These are phyloP conservation scores for Pseudocercospora ulei DNA, from an alignment of 2,329 filamentous ascomycete species.

Conservation along the genomic window DNA sequence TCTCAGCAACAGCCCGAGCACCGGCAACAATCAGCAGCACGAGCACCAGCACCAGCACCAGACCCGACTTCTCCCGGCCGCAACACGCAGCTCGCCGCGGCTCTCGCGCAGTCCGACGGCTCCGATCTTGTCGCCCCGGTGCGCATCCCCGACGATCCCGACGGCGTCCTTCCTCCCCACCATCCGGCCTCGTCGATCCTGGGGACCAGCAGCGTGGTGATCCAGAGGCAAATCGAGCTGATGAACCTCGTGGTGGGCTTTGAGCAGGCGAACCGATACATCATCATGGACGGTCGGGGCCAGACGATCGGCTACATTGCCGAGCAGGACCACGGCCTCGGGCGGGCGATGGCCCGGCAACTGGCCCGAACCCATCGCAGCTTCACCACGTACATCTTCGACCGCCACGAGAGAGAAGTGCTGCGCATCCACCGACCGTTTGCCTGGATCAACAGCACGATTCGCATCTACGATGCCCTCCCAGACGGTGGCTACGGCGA, in stretches of 20 bases:
- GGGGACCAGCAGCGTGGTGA: slow-evolving; percentile 52
- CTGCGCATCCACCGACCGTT: slow-evolving; percentile 55
- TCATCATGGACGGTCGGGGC: slow-evolving; percentile 55
- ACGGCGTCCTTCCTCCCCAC: slow-evolving; percentile 48
- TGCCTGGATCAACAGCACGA: slow-evolving; percentile 53
- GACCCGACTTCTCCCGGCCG: slow-evolving; percentile 27
- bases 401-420: slow-evolving; percentile 51
- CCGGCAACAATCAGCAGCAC: slow-evolving; percentile 12
- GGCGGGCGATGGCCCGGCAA: slow-evolving; percentile 49
- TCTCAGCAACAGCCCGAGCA: slow-evolving; percentile 3
- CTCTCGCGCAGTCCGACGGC: slow-evolving; percentile 41
- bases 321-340: slow-evolving; percentile 53
- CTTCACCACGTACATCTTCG: slow-evolving; percentile 58
- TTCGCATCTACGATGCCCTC: slow-evolving; percentile 48
- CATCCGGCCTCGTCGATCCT: slow-evolving; percentile 52
- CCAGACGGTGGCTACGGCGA: slow-evolving; percentile 34
- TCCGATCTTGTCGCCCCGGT: slow-evolving; percentile 49
- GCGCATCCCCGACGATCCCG: slow-evolving; percentile 51
- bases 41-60: slow-evolving; percentile 12
- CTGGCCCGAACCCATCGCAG: slow-evolving; percentile 53
- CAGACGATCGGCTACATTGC: slow-evolving; percentile 56
- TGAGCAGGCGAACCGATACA: slow-evolving; percentile 57
- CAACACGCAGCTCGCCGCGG: slow-evolving; percentile 38
- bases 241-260: slow-evolving; percentile 58
- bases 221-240: slow-evolving; percentile 55